These are phyloP conservation scores for Scheffersomyces stipitis DNA, from an alignment of 805 yeast species.

Conservation along the genomic window DNA sequence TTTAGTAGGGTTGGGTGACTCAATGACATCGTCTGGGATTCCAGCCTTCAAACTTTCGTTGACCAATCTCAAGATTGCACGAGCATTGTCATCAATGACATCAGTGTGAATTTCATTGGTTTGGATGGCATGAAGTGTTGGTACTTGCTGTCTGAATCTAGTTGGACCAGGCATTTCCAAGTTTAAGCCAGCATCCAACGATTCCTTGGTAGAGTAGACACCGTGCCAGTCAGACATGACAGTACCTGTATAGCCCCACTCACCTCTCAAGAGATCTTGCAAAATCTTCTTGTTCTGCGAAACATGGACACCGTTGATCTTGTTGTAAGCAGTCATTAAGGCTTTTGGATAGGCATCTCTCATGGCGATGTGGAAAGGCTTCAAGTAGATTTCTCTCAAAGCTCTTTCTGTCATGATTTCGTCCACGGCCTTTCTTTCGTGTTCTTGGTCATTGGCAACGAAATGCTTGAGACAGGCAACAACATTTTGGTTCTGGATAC, in stretches of 20 bases:
- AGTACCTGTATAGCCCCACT: constrained; percentile 59
- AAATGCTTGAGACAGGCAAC: constrained; percentile 62
- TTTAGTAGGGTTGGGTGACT: constrained; percentile 43
- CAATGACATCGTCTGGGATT: constrained; percentile 37
- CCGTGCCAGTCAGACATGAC: constrained; percentile 70
- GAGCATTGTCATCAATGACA: constrained; percentile 48
- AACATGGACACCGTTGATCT: constrained; percentile 60
- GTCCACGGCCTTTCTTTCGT: constrained; percentile 50
- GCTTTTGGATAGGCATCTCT: constrained; percentile 52
- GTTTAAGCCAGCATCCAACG: constrained; percentile 57
- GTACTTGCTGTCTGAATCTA: constrained; percentile 41
- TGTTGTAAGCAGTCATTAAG: constrained; percentile 64
- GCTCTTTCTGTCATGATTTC: constrained; percentile 58
- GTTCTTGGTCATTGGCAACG: constrained; percentile 63
- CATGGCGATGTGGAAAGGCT: constrained; percentile 62
- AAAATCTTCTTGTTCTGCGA: constrained; percentile 46
- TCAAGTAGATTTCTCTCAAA: constrained; percentile 61
- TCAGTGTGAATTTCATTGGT: constrained; percentile 41
- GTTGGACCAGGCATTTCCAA: constrained; percentile 70
- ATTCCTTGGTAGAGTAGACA: constrained; percentile 44
- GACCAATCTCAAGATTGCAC: constrained; percentile 47
- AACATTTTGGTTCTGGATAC: constrained; percentile 52
- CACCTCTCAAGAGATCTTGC: constrained; percentile 48
- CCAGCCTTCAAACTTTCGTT: constrained; percentile 44
- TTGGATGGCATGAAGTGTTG: constrained; percentile 43